phyloP scores from a whole-genome alignment of 495 filamentous ascomycete genomes.

The Chaetomium tenue region DNA sequence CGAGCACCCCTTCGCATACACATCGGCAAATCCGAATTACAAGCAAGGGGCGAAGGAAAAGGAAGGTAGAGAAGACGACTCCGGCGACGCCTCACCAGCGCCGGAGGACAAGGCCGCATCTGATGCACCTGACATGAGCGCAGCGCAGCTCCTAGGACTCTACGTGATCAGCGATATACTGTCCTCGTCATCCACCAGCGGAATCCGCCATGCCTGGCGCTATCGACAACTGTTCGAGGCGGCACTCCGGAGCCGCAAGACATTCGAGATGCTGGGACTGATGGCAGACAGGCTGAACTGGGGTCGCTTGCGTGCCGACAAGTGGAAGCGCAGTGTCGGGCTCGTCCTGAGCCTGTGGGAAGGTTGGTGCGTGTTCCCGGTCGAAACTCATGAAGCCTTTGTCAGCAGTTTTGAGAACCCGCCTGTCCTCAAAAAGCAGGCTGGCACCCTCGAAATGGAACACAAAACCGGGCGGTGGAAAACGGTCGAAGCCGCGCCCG shows the following conservation, averaged over 20 bases:
- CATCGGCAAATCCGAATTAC: constrained; percentile 49
- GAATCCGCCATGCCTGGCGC: constrained; percentile 85
- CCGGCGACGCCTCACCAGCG: constrained; percentile 37
- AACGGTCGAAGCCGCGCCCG: constrained; percentile 57
- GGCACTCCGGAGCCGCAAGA: constrained; percentile 62
- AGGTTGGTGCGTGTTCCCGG: constrained; percentile 82
- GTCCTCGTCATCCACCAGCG: constrained; percentile 76
- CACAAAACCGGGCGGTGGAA: constrained; percentile 68
- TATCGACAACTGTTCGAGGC: constrained; percentile 84
- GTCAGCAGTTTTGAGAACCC: constrained; percentile 70
- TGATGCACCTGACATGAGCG: constrained; percentile 59
- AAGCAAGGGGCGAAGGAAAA: constrained; percentile 44
- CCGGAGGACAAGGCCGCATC: constrained; percentile 37
- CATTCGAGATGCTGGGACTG: constrained; percentile 78
- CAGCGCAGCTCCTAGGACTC: constrained; percentile 75
- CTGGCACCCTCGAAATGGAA: constrained; percentile 48
- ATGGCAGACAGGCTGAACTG: constrained; percentile 74
- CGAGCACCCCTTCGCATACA: constrained; percentile 67
- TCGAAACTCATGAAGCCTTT: constrained; percentile 71
- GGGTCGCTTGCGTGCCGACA: constrained; percentile 81
- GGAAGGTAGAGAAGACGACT: constrained; percentile 38
- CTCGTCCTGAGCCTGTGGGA: constrained; percentile 79
- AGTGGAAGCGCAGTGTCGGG: constrained; percentile 83
- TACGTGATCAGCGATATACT: constrained; percentile 88
- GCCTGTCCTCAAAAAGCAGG: constrained; percentile 56